Evolutionary conservation across 352 stramenopile species (phyloP), one percentile per base, ranked within the genome.

Genomic region (Phytophthora ohioensis): DNA sequence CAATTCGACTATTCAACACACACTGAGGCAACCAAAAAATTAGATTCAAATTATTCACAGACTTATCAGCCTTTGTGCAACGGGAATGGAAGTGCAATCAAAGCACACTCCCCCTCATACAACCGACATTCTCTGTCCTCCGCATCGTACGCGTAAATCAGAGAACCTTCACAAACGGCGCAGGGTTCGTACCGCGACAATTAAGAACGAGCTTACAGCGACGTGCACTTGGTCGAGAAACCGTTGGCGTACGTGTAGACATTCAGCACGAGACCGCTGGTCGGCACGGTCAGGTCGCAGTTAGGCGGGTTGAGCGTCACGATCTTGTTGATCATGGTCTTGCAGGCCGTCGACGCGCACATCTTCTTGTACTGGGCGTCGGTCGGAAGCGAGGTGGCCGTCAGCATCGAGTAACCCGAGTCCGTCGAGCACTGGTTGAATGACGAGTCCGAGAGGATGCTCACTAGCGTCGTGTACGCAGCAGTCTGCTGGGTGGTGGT

Each of bases 281-380:
- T 76, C 4, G 69, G 69, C 36, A 78, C 66, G 42, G 66, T 73
- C 41, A 78, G 65, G 13, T 74, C 70, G 57, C 70, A 78, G 70
- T 78, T 48, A 17, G 70, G 65, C 27, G 70, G 48, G 64, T 64
- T 70, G 0, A 78, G 70, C 47, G 53, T 46, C 15, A 78, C 27
- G 59, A 74, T 67, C 48, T 68, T 57, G 30, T 13, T 55, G 47
- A 78, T 73, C 59, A 74, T 65, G 21, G 36, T 63, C 21, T 68
- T 57, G 66, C 70, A 78, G 4, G 66, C 66, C 36, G 59, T 67
- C 35, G 64, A 71, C 54, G 59, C 60, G 55, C 70, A 77, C 70
- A 77, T 77, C n/a, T 39, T 8, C 27, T 38, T 57, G 59, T 71
- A 71, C 54, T 77, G 70, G 1, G 32, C 64, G 6, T 35, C 49